Evolutionary conservation across 805 yeast species (phyloP), one percentile per base, ranked within the genome.

Genomic region (Cyberlindnera saturnus): DNA sequence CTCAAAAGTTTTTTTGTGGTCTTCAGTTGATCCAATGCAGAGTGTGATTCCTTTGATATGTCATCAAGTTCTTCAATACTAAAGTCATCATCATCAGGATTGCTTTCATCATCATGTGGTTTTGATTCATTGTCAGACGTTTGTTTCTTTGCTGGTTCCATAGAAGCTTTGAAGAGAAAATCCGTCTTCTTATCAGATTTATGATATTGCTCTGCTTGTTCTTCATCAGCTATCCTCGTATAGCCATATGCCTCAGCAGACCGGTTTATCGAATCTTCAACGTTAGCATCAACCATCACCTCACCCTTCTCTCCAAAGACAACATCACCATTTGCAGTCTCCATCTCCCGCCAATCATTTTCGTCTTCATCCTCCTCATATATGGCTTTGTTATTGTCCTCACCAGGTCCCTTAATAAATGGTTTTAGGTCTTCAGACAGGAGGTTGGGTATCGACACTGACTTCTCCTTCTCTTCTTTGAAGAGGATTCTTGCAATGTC

Each of bases 151-250:
- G 18, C 19, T 16, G 32, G 32, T 14, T 36, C 20, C 26, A 18
- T 33, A 3, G 46, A 32, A 2, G 29, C 43, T 36, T 71, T 67
- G 54, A 80, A 77, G 34, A 80, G 53, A 46, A 74, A 79, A 48
- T 77, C 81, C 1, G 84, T 79, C 45, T 73, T 69, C 41, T 69
- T 73, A 53, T 79, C 81, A 5, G 77, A 66, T 32, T 61, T 67
- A 29, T 73, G 66, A 48, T 84, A 85, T 50, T 81, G 79, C 17
- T 82, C 82, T 7, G 89, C 87, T 59, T 93, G 97, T 50, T 82
- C 88, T 53, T 86, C 93, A 1, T 81, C 85, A 26, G 88, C 87
- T 8, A 93, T 83, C 55, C 95, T 82, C 0, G 98, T 93, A 60
- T 93, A 93, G 0, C 95, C 77, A 34, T 75, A 75, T 1, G 54